Conservation (phyloP, 768 basidiomycete genomes). For the Strobilomyces confusus region DNA sequence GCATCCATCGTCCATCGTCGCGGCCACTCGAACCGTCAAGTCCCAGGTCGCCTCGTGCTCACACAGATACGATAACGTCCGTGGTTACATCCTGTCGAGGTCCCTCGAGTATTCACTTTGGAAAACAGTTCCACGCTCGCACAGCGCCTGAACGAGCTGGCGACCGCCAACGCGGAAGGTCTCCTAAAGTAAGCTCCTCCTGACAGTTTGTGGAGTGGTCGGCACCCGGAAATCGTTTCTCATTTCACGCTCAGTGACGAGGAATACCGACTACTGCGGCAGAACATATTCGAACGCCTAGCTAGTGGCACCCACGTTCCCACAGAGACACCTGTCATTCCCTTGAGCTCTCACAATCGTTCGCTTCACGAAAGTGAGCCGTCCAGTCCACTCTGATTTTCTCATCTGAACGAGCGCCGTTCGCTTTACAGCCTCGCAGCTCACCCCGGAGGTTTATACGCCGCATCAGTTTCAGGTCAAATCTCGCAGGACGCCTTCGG, state of each 20-base stretch:
- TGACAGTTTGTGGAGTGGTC: neutral
- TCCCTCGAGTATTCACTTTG: conserved; percentile 13
- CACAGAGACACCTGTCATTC: conserved; percentile 59
- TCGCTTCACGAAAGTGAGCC: conserved; percentile 15
- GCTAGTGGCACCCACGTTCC: conserved; percentile 56
- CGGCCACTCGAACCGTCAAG: conserved; percentile 21
- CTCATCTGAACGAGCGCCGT: conserved; percentile 1
- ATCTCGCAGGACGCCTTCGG: conserved; percentile 45
- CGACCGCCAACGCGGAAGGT: conserved; percentile 75
- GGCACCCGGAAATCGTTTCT: neutral
- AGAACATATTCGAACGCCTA: conserved; percentile 80
- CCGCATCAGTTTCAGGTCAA: conserved; percentile 30
- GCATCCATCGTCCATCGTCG: conserved; percentile 17
- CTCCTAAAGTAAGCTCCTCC: conserved; percentile 59
- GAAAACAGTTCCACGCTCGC: conserved; percentile 63
- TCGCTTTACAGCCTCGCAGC: conserved; percentile 16
- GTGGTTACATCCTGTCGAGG: conserved; percentile 21
- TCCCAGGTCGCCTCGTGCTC: conserved; percentile 25
- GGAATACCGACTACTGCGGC: conserved; percentile 79
- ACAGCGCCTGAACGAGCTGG: conserved; percentile 76
- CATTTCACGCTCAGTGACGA: conserved; percentile 55
- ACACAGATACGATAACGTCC: conserved; percentile 55
- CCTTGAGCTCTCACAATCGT: conserved; percentile 39
- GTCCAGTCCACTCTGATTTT: neutral
- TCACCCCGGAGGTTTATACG: conserved; percentile 18